These are phyloP conservation scores for Barnettozyma siamensis DNA, from an alignment of 805 yeast species.

Conservation along the genomic window DNA sequence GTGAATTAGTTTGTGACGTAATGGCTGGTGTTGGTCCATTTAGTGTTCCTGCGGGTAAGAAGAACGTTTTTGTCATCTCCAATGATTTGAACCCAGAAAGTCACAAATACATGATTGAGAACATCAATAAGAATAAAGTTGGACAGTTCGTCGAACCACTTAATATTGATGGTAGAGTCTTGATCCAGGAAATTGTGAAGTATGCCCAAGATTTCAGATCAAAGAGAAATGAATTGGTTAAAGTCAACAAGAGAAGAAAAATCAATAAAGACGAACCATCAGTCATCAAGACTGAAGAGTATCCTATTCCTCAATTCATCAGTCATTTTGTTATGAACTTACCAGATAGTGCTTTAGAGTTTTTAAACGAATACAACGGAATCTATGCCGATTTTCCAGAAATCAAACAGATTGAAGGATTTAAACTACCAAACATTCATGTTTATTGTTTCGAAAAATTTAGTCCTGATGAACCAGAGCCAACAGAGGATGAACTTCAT, in stretches of 20 bases:
- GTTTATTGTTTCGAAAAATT: conserved; percentile 92
- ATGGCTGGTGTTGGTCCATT: conserved; percentile 99
- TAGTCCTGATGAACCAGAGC: conserved; percentile 66
- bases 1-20: conserved; percentile 85
- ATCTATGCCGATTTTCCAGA: conserved; percentile 44
- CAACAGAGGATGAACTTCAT: conserved; percentile 61
- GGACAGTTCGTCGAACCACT: conserved; percentile 49
- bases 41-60: conserved; percentile 92
- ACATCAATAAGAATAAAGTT: conserved; percentile 61
- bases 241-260: conserved; percentile 34
- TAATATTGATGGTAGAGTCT: conserved; percentile 79
- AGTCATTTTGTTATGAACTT: conserved; percentile 89
- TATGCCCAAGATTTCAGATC: conserved; percentile 43
- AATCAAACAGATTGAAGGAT: conserved; percentile 36
- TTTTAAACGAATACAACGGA: conserved; percentile 73
- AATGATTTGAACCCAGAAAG: conserved; percentile 92
- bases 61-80: conserved; percentile 73
- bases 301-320: conserved; percentile 47
- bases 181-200: conserved; percentile 57
- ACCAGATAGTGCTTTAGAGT: conserved; percentile 88
- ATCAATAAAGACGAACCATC: conserved; percentile 22
- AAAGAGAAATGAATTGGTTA: conserved; percentile 30
- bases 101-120: conserved; percentile 59
- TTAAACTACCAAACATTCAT: conserved; percentile 68
- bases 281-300: conserved; percentile 10